Percentiles rank a stretch among this genome's conserved stretches.
Evolutionary conservation across 441 rosid species (phyloP).

Genomic region (Iberis amara): DNA sequence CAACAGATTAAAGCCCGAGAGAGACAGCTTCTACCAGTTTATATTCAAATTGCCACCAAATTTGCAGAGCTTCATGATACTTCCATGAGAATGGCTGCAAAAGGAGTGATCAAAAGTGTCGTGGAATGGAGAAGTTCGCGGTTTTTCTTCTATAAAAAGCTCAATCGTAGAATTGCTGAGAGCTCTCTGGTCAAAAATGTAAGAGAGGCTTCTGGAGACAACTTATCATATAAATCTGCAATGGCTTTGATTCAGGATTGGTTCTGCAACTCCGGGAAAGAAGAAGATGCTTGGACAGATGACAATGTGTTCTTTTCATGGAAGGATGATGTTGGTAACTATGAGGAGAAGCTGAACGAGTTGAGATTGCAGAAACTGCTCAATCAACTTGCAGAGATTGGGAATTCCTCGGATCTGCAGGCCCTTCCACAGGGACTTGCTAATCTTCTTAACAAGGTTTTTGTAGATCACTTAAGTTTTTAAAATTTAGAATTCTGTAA

Average conservation of each 20-base stretch:
- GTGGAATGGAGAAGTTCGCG: slow-evolving; percentile 83
- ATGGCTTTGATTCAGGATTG: slow-evolving; percentile 63
- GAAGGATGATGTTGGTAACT: slow-evolving; percentile 60
- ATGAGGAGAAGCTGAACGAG: slow-evolving; percentile 62
- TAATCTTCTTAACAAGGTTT: slow-evolving; percentile 81
- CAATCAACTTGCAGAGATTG: slow-evolving; percentile 59
- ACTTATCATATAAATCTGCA: slow-evolving; percentile 60
- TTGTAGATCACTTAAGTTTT: slow-evolving; percentile 18
- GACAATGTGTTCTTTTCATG: slow-evolving; percentile 84
- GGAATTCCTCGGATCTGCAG: slow-evolving; percentile 68
- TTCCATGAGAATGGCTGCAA: slow-evolving; percentile 91
- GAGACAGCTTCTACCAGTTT: slow-evolving; percentile 81
- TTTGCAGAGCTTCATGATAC: slow-evolving; percentile 97
- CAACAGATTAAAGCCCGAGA: slow-evolving; percentile 76
- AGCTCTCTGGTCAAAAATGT: slow-evolving; percentile 55
- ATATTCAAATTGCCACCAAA: slow-evolving; percentile 89
- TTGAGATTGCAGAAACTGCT: slow-evolving; percentile 74
- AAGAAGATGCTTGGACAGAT: slow-evolving; percentile 66
- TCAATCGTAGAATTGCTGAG: slow-evolving; percentile 73
- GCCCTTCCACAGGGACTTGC: slow-evolving; percentile 92
- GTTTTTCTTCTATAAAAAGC: slow-evolving; percentile 64
- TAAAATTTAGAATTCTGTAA: slow-evolving; percentile 12
- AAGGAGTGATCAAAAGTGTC: slow-evolving; percentile 87
- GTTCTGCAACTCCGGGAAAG: slow-evolving; percentile 67
- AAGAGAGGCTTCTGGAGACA: slow-evolving; percentile 69